Percentiles rank a stretch among this genome's conserved stretches.
phyloP scores from a whole-genome alignment of 1,284 basidiomycete species.

The Sanguinoderma infundibulare region DNA sequence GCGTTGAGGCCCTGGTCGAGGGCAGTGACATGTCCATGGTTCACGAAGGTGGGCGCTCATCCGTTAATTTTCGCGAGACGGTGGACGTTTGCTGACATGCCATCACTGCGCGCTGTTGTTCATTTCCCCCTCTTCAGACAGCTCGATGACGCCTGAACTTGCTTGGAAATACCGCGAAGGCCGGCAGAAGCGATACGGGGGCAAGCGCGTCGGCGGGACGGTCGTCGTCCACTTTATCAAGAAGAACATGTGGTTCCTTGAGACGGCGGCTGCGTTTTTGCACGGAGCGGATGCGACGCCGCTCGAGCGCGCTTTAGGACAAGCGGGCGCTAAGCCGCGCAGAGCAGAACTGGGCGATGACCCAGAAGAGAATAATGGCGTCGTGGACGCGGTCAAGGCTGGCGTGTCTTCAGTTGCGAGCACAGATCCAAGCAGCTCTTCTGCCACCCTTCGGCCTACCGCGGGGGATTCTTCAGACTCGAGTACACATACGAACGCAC shows the following conservation, averaged over 20 bases:
- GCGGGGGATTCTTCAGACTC: not conserved
- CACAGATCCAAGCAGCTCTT: no score
- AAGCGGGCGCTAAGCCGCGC: not conserved
- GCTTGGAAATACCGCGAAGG: slow-evolving; percentile 79
- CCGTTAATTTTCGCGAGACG: not conserved
- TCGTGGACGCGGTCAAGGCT: not conserved
- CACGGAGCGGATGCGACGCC: slow-evolving; percentile 70
- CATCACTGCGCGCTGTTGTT: not conserved
- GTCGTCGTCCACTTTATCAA: slow-evolving; percentile 97
- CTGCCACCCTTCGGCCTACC: no score
- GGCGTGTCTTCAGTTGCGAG: no score
- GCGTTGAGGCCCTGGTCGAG: slow-evolving; percentile 92
- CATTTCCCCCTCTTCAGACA: slow-evolving; percentile 42
- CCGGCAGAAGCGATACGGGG: slow-evolving; percentile 66
- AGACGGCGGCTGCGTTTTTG: slow-evolving; percentile 88
- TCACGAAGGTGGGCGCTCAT: slow-evolving; percentile 41
- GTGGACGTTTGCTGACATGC: not conserved
- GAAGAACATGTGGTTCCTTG: slow-evolving; percentile 95
- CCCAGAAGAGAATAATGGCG: not conserved
- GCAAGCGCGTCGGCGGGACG: slow-evolving; percentile 85
- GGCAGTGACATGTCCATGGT: slow-evolving; percentile 82
- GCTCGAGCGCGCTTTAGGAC: slow-evolving; percentile 31
- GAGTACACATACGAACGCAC: slow-evolving; percentile 1
- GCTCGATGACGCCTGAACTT: slow-evolving; percentile 53
- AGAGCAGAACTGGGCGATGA: not conserved